A percentile compares a stretch with the other conserved stretches of the same genome.
phyloP scores from a whole-genome alignment of 768 basidiomycete species.

The Cystobasidium tubakii region DNA sequence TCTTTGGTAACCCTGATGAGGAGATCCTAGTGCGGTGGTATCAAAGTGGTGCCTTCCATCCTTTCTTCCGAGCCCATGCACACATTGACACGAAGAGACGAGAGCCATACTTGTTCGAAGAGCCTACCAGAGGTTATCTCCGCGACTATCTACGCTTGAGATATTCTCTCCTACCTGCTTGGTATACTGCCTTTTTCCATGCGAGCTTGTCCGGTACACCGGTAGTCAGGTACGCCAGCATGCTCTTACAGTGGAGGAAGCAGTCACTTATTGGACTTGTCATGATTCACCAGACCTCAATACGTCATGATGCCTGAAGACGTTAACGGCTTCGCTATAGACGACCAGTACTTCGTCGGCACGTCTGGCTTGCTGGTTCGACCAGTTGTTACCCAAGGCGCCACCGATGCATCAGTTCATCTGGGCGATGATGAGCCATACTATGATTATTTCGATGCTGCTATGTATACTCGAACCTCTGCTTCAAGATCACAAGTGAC shows the following conservation, averaged over 20 bases:
- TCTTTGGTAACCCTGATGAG: conserved; percentile 91
- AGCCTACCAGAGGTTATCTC: conserved; percentile 78
- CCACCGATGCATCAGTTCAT: conserved; percentile 66
- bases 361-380: conserved; percentile 82
- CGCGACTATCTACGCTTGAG: conserved; percentile 71
- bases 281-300: too few species aligned
- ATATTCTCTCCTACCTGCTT: conserved; percentile 79
- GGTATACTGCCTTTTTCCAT: conserved; percentile 97
- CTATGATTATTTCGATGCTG: conserved; percentile 81
- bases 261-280: neutral
- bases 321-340: conserved; percentile 72
- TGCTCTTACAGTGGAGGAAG: neutral
- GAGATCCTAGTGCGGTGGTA: conserved; percentile 98
- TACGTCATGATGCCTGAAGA: conserved; percentile 90
- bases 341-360: conserved; percentile 91
- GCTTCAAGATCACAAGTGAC: conserved; percentile 57
- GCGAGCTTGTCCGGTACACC: conserved; percentile 74
- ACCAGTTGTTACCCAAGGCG: conserved; percentile 73
- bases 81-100: conserved; percentile 96
- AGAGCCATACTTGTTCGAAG: conserved; percentile 85
- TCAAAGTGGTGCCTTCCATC: conserved; percentile 85
- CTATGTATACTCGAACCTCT: conserved; percentile 62
- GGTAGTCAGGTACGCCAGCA: conserved; percentile 60
- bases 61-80: conserved; percentile 98
- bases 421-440: conserved; percentile 84